phyloP scores from a whole-genome alignment of 345 rosid species.

The Pugionium cornutum region DNA sequence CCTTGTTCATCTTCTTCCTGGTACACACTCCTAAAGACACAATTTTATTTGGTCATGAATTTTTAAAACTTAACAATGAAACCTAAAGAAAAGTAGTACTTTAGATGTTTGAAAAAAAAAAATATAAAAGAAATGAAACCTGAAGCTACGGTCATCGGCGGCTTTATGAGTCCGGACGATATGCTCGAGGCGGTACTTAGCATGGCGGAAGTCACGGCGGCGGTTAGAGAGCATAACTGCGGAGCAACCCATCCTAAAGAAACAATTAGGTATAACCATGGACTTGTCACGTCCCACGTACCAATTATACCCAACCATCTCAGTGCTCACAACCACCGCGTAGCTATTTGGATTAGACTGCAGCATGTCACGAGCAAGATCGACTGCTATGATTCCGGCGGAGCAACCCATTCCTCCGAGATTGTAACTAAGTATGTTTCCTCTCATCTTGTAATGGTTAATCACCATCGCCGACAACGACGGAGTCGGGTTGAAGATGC shows the following conservation, averaged over 20 bases:
- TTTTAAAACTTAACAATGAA: background rate
- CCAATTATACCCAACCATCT: constrained; percentile 97
- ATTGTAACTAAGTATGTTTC: constrained; percentile 86
- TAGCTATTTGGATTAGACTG: constrained; percentile 79
- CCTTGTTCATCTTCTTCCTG: constrained; percentile 88
- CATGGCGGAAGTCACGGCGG: constrained; percentile 65
- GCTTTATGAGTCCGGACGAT: constrained; percentile 92
- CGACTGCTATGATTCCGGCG: constrained; percentile 78
- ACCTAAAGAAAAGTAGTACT: background rate
- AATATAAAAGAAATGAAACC: constrained; percentile 41
- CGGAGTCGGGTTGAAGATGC: constrained; percentile 93
- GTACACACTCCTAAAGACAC: constrained; percentile 60
- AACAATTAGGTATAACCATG: constrained; percentile 90
- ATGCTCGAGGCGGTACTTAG: constrained; percentile 87
- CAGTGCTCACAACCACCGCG: constrained; percentile 85
- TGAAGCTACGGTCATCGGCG: constrained; percentile 93
- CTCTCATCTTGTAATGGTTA: constrained; percentile 94
- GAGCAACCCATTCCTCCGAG: constrained; percentile 98
- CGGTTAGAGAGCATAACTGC: constrained; percentile 84
- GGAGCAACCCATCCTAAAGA: constrained; percentile 87
- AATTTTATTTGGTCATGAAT: background rate
- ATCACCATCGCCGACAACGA: constrained; percentile 86
- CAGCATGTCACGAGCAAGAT: constrained; percentile 88
- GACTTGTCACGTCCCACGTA: constrained; percentile 70
- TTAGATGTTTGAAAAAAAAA: background rate